A percentile compares a stretch with the other conserved stretches of the same genome.
These are phyloP conservation scores for Escallonia rubra DNA, from an alignment of 129 eudicot species.

Conservation along the genomic window DNA sequence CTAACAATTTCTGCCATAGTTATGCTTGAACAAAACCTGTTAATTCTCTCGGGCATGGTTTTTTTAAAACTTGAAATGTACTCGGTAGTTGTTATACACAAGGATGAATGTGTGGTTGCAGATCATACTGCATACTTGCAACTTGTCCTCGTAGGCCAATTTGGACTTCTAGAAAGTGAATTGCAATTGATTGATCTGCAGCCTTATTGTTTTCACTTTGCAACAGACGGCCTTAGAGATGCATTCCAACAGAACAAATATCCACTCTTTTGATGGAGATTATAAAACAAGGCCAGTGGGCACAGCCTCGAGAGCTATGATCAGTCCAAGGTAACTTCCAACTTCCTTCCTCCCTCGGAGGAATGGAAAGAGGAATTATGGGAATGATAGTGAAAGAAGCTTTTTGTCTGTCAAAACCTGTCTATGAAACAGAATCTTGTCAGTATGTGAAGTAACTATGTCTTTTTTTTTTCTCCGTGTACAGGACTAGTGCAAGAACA, in stretches of 20 bases:
- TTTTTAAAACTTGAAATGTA: too few species aligned
- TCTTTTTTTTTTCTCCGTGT: neutral
- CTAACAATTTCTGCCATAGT: too few species aligned
- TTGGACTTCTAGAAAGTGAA: neutral
- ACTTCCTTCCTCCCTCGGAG: neutral
- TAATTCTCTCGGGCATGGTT: too few species aligned
- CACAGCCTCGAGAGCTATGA: slow-evolving; percentile 43
- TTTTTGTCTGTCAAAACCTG: too few species aligned
- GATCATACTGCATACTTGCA: slow-evolving; percentile 1
- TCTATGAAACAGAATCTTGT: too few species aligned
- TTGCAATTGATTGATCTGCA: neutral
- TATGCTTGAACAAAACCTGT: too few species aligned
- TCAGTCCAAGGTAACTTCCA: slow-evolving; percentile 57
- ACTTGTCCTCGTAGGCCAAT: neutral
- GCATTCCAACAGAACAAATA: slow-evolving; percentile 43
- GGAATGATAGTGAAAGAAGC: too few species aligned
- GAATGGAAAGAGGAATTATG: too few species aligned
- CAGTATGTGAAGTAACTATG: neutral
- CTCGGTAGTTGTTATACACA: too few species aligned
- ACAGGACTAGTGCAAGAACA: slow-evolving; percentile 64
- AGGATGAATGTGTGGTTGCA: neutral
- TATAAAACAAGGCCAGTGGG: slow-evolving; percentile 21
- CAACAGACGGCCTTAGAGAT: slow-evolving; percentile 58
- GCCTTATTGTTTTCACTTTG: slow-evolving; percentile 5
- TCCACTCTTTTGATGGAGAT: slow-evolving; percentile 48